These are phyloP conservation scores for Aspergillus melleus DNA, from an alignment of 2,329 filamentous ascomycete species.

Conservation along the genomic window DNA sequence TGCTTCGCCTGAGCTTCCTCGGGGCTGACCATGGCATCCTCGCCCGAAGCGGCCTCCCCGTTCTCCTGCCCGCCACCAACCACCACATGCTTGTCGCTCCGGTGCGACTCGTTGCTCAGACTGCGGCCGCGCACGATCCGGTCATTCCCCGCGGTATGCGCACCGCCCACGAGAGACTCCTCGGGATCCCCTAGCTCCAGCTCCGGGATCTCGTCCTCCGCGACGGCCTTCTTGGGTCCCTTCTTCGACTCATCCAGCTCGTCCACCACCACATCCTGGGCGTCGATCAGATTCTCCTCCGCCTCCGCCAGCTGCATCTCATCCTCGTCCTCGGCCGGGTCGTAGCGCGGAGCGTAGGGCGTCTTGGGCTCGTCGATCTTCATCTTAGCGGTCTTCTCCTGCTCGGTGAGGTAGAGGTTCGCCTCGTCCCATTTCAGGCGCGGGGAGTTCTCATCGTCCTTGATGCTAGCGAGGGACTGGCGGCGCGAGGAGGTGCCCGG, in stretches of 20 bases:
- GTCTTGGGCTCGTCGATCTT: constrained; percentile 99
- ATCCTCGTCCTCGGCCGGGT: constrained; percentile 82
- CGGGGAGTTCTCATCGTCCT: constrained; percentile 62
- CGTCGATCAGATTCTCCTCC: constrained; percentile 56
- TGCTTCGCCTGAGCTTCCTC: constrained; percentile 87
- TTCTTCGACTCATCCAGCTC: constrained; percentile 60
- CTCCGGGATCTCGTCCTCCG: constrained; percentile 82
- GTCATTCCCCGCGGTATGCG: constrained; percentile 38
- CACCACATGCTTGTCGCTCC: constrained; percentile 73
- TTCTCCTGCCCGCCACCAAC: constrained; percentile 57
- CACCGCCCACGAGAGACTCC: constrained; percentile 56
- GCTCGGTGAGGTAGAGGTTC: constrained; percentile 94
- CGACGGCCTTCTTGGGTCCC: constrained; percentile 42
- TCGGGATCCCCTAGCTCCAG: constrained; percentile 92
- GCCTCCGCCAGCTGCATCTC: constrained; percentile 50
- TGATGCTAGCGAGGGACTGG: constrained; percentile 58
- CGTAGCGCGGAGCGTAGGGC: constrained; percentile 89
- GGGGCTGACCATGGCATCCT: constrained; percentile 56
- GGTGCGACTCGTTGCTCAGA: constrained; percentile 41
- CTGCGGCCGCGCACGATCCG: constrained; percentile 46
- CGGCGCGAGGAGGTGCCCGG: constrained; percentile 67
- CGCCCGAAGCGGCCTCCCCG: constrained; percentile 37
- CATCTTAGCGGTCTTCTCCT: constrained; percentile 94
- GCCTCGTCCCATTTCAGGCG: constrained; percentile 98
- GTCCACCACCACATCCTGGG: constrained; percentile 68